A percentile compares a stretch with the other conserved stretches of the same genome.
These are phyloP conservation scores for Clonostachys sp. DNA, from an alignment of 2,329 filamentous ascomycete species.

Conservation along the genomic window DNA sequence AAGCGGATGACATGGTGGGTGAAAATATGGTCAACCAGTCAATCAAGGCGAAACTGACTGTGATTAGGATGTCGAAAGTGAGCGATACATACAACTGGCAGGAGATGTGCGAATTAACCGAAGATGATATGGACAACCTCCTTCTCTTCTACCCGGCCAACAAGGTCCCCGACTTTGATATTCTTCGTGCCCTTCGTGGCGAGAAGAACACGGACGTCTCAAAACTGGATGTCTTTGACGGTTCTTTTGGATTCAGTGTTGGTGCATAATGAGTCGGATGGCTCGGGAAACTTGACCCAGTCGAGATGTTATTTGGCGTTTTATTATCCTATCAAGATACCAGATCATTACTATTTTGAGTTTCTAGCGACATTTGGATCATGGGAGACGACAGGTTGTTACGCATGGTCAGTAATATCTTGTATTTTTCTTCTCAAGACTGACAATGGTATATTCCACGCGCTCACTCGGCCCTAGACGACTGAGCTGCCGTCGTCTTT, in stretches of 20 bases:
- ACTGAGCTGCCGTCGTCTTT: not conserved
- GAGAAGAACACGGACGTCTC: slow-evolving; percentile 30
- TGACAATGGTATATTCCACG: not conserved
- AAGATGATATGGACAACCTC: slow-evolving; percentile 81
- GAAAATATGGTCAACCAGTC: not conserved
- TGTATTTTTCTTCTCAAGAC: not conserved
- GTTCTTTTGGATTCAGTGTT: slow-evolving; percentile 55
- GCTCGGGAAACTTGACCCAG: too few relatives aligned
- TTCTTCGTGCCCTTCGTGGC: slow-evolving; percentile 49
- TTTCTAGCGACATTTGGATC: too few relatives aligned
- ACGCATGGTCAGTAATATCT: too few relatives aligned
- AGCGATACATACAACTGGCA: slow-evolving; percentile 84
- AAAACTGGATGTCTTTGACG: slow-evolving; percentile 52
- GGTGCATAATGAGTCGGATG: slow-evolving; percentile 16
- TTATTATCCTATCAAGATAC: too few relatives aligned
- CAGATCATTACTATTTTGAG: too few relatives aligned
- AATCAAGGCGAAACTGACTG: not conserved
- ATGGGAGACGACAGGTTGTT: too few relatives aligned
- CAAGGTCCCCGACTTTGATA: slow-evolving; percentile 50
- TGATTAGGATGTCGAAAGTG: slow-evolving; percentile 77
- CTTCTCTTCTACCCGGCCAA: slow-evolving; percentile 64
- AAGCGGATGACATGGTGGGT: slow-evolving; percentile 86
- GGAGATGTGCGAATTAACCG: slow-evolving; percentile 76
- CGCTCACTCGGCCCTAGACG: not conserved
- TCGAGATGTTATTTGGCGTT: too few relatives aligned